phyloP scores from a whole-genome alignment of 129 eudicot genomes.

The Ambrosia trifida region DNA sequence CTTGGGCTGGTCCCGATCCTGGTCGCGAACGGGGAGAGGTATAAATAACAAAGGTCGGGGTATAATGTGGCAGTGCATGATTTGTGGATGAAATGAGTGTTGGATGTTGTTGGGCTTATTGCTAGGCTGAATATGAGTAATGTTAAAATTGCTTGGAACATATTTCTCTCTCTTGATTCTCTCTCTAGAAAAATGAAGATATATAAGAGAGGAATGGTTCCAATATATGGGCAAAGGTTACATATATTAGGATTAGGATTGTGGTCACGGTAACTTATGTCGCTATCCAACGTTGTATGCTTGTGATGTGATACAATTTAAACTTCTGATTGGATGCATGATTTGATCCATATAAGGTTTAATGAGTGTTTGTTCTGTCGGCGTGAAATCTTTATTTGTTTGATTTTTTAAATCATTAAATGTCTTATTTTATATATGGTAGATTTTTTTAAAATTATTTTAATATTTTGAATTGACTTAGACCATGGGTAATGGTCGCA shows the following conservation, averaged over 20 bases:
- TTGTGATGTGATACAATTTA: slow-evolving; percentile 4
- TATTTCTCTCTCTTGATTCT: slow-evolving; percentile 21
- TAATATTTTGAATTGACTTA: too few species aligned
- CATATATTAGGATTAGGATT: slow-evolving; percentile 20
- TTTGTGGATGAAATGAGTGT: slow-evolving; percentile 35
- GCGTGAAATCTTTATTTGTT: background rate
- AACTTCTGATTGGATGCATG: slow-evolving; percentile 23
- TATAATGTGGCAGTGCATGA: slow-evolving; percentile 51
- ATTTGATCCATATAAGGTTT: background rate
- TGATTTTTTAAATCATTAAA: background rate
- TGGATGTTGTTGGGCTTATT: slow-evolving; percentile 29
- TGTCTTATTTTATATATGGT: too few species aligned
- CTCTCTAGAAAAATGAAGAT: slow-evolving; percentile 28
- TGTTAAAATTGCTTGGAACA: slow-evolving; percentile 23
- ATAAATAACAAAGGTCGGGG: slow-evolving; percentile 43
- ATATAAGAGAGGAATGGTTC: slow-evolving; percentile 13
- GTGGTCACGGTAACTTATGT: slow-evolving; percentile 28
- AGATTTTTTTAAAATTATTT: too few species aligned
- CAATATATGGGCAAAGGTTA: slow-evolving; percentile 35
- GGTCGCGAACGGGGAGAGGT: slow-evolving; percentile 32
- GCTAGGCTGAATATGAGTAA: slow-evolving; percentile 31
- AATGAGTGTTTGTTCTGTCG: background rate
- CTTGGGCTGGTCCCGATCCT: slow-evolving; percentile 41
- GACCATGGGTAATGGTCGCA: too few species aligned
- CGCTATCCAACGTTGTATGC: slow-evolving; percentile 21